phyloP scores from a whole-genome alignment of 441 rosid genomes.

The Cnidoscolus chayamansa region DNA sequence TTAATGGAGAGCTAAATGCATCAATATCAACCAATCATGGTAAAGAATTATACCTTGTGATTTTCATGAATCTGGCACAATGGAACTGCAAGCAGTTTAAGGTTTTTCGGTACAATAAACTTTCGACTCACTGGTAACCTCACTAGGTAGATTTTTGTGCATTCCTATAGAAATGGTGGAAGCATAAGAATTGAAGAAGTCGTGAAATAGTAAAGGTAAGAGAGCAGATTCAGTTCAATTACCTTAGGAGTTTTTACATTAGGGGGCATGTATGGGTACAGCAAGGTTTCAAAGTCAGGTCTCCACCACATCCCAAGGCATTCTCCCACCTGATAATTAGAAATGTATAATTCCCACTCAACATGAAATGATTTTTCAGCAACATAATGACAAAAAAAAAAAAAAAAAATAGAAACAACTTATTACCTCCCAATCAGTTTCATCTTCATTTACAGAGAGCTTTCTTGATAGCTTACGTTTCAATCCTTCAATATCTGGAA shows the following conservation, averaged over 20 bases:
- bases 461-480: slow-evolving; percentile 66
- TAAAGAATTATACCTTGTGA: slow-evolving; percentile 44
- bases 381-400: too few species aligned
- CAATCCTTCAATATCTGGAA: slow-evolving; percentile 63
- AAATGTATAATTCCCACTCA: slow-evolving; percentile 10
- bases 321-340: slow-evolving; percentile 51
- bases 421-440: slow-evolving; percentile 60
- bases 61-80: slow-evolving; percentile 70
- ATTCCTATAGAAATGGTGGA: slow-evolving; percentile 43
- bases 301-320: slow-evolving; percentile 93
- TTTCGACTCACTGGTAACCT: slow-evolving; percentile 52
- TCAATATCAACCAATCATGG: not conserved
- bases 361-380: not conserved
- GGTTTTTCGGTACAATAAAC: slow-evolving; percentile 66
- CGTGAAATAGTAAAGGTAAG: not conserved
- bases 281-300: slow-evolving; percentile 61
- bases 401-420: not conserved
- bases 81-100: slow-evolving; percentile 78
- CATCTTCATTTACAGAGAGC: slow-evolving; percentile 47
- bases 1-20: not conserved
- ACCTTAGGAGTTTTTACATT: slow-evolving; percentile 67
- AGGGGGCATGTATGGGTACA: slow-evolving; percentile 62
- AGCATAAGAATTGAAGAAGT: slow-evolving; percentile 6
- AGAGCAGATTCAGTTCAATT: slow-evolving; percentile 14
- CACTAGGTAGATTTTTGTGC: slow-evolving; percentile 70